Evolutionary conservation across 2,329 filamentous ascomycete genomes (phyloP).

Genomic region (Epichloe elymi): DNA sequence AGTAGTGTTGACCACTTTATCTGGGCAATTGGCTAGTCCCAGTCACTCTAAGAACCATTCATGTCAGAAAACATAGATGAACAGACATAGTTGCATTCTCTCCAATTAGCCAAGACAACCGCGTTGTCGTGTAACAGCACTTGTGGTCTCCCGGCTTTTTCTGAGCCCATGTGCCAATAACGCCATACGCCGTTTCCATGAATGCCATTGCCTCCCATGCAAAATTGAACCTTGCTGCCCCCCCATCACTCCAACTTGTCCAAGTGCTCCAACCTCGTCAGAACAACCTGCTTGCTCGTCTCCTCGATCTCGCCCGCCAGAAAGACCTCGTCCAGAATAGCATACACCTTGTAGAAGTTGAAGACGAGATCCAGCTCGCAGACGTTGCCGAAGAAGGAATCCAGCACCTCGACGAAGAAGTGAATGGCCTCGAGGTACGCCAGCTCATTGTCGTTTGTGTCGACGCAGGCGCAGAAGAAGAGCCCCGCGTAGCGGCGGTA

Average conservation of each 20-base stretch:
- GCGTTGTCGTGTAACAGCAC: background rate
- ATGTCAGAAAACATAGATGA: background rate
- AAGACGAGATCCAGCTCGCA: constrained; percentile 90
- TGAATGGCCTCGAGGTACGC: constrained; percentile 96
- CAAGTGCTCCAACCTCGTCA: constrained; percentile 86
- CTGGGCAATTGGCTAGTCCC: background rate
- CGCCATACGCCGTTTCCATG: background rate
- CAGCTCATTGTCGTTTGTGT: constrained; percentile 97
- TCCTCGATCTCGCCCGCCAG: constrained; percentile 96
- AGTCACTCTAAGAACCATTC: background rate
- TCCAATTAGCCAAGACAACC: background rate
- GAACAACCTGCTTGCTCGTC: constrained; percentile 94
- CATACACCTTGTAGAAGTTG: constrained; percentile 83
- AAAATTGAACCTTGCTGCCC: background rate
- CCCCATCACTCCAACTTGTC: constrained; percentile 72
- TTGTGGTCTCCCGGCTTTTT: background rate
- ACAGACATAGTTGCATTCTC: background rate
- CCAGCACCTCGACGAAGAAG: constrained; percentile 97
- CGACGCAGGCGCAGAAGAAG: constrained; percentile 98
- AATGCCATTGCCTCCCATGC: background rate
- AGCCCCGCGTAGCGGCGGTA: constrained; percentile 95
- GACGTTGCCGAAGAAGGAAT: constrained; percentile 97
- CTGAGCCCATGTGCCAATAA: no score
- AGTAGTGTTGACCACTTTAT: background rate
- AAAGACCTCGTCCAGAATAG: constrained; percentile 96